Base-by-base conservation (phyloP, 129 eudicot genomes). In the Escallonia herrerae region DNA sequence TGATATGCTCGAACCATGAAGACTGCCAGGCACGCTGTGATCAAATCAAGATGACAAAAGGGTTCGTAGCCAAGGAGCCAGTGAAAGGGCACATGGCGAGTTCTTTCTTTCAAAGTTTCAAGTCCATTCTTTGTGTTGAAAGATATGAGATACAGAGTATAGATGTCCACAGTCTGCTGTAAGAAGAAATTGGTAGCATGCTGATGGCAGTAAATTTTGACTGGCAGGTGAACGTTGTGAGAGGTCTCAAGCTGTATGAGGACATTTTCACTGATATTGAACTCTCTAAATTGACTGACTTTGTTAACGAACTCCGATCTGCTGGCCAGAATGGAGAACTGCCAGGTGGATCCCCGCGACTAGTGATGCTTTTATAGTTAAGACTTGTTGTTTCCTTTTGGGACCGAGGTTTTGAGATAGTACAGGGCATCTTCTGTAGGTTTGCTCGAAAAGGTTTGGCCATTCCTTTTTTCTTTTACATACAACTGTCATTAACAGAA, bases 291-390 rank as follows among this genome's bases (percentile, higher is more conserved):
- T 61, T 94, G 80, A 84, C 84, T 43, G 90, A 86, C 79, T 86
- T 86, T 65, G 90, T 84, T 72, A 82, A 77, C 63, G 95, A 94
- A 60, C 97, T 94, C 67, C 86, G 97, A 22, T 77, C 78, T 68
- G 90, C 95, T 49, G 99, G 99, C 76, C 96, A 84, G 79, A 94
- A 84, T 76, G 99, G 99, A 49, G 94, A 89, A 83, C 95, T 94
- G 85, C 84, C 91, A 89, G 98, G 98, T 91, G 90, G 90, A 82
- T 76, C 96, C 71, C 93, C 64, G 77, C 83, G 95, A 81, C 84
- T 84, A 81, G 93, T 84, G 89, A 89, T 85, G 89, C 86, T 89
- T 82, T 84, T 75, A 74, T 82, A 82, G 90, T 84, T 79, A 78
- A 78, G 80, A 80, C 83, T 81, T 70, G 75, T 82, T 82, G 83